Evolutionary conservation across 78 protist genomes (phyloP).

Genomic region (Dictyostelium firmibasis): DNA sequence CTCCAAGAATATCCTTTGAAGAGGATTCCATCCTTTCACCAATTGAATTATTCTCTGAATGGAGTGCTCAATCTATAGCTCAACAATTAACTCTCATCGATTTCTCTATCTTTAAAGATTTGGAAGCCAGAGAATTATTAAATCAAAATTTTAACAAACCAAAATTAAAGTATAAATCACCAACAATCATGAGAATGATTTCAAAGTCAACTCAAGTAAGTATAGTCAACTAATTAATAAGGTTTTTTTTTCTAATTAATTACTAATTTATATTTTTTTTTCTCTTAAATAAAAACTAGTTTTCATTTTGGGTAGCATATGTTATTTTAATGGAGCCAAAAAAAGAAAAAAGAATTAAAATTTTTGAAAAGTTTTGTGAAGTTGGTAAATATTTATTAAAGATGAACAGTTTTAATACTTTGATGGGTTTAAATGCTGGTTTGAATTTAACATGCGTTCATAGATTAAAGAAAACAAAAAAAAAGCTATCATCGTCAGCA

Average conservation of each 20-base stretch:
- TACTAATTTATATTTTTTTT: not conserved
- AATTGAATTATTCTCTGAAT: conserved; percentile 67
- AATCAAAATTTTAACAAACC: conserved; percentile 78
- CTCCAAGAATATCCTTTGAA: conserved; percentile 58
- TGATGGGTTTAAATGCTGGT: conserved; percentile 81
- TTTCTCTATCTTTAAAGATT: conserved; percentile 49
- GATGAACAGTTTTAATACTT: conserved; percentile 72
- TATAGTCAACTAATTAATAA: not conserved
- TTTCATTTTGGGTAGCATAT: conserved; percentile 71
- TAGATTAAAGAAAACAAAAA: conserved; percentile 71
- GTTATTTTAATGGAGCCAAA: conserved; percentile 56
- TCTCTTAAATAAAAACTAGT: not conserved
- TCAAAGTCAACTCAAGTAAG: conserved; percentile 64
- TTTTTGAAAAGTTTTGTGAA: conserved; percentile 67
- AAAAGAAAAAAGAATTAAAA: conserved; percentile 60
- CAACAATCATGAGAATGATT: conserved; percentile 64
- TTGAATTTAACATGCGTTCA: conserved; percentile 68
- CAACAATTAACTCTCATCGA: conserved; percentile 68
- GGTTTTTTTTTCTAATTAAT: not conserved
- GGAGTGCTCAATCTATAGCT: conserved; percentile 50
- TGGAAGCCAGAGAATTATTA: conserved; percentile 63
- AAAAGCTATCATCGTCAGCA: conserved; percentile 56
- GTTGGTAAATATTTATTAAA: conserved; percentile 41
- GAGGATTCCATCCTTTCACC: conserved; percentile 66
- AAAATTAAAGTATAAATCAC: conserved; percentile 61